Percentiles rank a stretch among this genome's conserved stretches.
Conservation (phyloP, 441 rosid species). For the Manihot esculenta region DNA sequence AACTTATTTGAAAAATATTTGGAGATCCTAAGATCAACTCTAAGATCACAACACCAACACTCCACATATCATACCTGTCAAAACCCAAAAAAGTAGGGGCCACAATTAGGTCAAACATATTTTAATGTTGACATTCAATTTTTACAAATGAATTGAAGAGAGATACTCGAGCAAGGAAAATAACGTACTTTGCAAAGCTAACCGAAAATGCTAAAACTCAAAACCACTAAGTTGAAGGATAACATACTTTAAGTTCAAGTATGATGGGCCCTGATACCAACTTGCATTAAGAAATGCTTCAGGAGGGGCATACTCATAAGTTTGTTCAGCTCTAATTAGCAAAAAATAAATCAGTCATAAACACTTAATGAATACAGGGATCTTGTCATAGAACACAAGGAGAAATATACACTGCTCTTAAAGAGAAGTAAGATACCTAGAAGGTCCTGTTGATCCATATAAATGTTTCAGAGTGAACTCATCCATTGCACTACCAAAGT, state of each 20-base stretch:
- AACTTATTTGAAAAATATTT: constrained; percentile 76
- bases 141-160: neutral
- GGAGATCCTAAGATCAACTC: constrained; percentile 95
- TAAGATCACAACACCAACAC: constrained; percentile 92
- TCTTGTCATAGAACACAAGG: constrained; percentile 14
- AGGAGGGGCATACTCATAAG: constrained; percentile 85
- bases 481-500: constrained; percentile 95
- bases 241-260: constrained; percentile 59
- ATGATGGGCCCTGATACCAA: constrained; percentile 75
- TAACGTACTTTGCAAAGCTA: neutral
- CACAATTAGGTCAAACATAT: constrained; percentile 16
- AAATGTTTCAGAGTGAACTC: constrained; percentile 81
- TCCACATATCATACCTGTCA: constrained; percentile 95
- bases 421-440: constrained; percentile 56
- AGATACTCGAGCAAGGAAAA: neutral
- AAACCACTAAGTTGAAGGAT: constrained; percentile 18
- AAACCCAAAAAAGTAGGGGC: constrained; percentile 4
- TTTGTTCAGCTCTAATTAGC: constrained; percentile 83
- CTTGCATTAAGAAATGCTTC: constrained; percentile 83
- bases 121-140: neutral
- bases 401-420: constrained; percentile 18
- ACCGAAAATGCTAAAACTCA: constrained; percentile 8
- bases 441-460: constrained; percentile 87
- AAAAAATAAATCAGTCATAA: constrained; percentile 19
- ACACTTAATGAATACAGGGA: constrained; percentile 19